Evolutionary conservation across 108 stramenopile genomes (phyloP).

Genomic region (Aurantiochytrium sp.): DNA sequence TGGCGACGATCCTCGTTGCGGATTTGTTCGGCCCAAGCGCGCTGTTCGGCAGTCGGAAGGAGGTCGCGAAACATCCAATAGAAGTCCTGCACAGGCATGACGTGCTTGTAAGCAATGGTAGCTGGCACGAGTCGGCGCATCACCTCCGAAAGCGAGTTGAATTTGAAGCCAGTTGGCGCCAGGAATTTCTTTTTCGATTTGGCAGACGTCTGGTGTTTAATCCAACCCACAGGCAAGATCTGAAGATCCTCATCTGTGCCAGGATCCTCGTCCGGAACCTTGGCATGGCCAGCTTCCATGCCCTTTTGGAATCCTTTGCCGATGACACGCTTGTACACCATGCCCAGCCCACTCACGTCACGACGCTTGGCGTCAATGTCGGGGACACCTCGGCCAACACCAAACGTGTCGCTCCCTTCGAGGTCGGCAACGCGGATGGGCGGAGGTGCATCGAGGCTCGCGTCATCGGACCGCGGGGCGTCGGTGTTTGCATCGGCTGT

Average conservation of each 20-base stretch:
- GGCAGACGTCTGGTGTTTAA: not conserved
- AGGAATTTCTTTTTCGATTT: not conserved
- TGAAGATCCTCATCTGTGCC: not conserved
- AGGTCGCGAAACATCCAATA: not conserved
- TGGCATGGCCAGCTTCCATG: not conserved
- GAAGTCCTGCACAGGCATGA: not conserved
- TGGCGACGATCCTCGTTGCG: not conserved
- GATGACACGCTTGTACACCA: constrained; percentile 2
- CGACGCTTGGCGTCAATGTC: not conserved
- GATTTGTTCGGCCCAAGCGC: not conserved
- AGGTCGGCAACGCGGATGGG: not conserved
- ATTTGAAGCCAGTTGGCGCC: not conserved
- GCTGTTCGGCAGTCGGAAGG: not conserved
- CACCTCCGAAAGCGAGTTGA: not conserved
- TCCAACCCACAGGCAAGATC: not conserved
- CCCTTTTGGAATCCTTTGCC: not conserved
- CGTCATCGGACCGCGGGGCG: too few relatives aligned
- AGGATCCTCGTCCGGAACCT: not conserved
- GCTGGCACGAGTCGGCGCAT: not conserved
- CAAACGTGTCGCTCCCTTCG: not conserved
- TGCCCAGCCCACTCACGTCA: not conserved
- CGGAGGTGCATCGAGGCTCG: too few relatives aligned
- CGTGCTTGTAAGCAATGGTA: not conserved
- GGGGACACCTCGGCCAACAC: not conserved
- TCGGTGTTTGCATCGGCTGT: too few relatives aligned